phyloP scores from a whole-genome alignment of 805 yeast species.

The Ogataea kodamae region DNA sequence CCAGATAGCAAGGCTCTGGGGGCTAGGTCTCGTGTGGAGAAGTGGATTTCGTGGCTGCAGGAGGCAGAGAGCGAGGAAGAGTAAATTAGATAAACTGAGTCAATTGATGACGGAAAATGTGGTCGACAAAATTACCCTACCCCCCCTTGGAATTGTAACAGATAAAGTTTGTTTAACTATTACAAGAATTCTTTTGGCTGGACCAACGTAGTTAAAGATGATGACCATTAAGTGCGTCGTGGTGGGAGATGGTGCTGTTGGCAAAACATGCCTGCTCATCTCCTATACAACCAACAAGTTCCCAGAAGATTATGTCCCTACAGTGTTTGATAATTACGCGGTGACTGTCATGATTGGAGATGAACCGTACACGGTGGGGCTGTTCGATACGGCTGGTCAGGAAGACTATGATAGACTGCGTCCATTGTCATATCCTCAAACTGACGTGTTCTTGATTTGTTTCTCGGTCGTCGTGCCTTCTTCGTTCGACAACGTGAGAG shows the following conservation, averaged over 20 bases:
- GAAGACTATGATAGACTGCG: slow-evolving; percentile 98
- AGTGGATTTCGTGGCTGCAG: slow-evolving; percentile 84
- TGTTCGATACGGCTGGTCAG: slow-evolving; percentile 98
- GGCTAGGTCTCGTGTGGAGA: slow-evolving; percentile 52
- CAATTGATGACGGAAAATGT: too few relatives aligned
- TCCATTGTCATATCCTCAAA: slow-evolving; percentile 94
- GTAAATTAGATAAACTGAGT: too few relatives aligned
- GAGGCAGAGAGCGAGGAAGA: slow-evolving; percentile 52
- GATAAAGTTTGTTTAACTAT: slow-evolving; percentile 11
- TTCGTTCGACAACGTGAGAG: slow-evolving; percentile 93
- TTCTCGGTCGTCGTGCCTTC: slow-evolving; percentile 97
- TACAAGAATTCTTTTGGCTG: slow-evolving; percentile 13
- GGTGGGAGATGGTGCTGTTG: slow-evolving; percentile 99
- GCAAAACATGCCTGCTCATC: slow-evolving; percentile 91
- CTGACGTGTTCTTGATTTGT: slow-evolving; percentile 94
- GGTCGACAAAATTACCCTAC: slow-evolving; percentile 9
- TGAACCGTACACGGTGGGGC: slow-evolving; percentile 95
- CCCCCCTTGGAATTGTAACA: slow-evolving; percentile 15
- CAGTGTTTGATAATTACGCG: slow-evolving; percentile 95
- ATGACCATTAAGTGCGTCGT: slow-evolving; percentile 89
- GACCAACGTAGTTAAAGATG: slow-evolving; percentile 32
- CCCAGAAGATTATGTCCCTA: slow-evolving; percentile 97
- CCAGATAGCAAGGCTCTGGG: slow-evolving; percentile 37
- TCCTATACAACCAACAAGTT: slow-evolving; percentile 96
- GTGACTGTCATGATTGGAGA: slow-evolving; percentile 96